These are phyloP conservation scores for Leishmania lainsoni DNA, from an alignment of 208 protist species.

Conservation along the genomic window DNA sequence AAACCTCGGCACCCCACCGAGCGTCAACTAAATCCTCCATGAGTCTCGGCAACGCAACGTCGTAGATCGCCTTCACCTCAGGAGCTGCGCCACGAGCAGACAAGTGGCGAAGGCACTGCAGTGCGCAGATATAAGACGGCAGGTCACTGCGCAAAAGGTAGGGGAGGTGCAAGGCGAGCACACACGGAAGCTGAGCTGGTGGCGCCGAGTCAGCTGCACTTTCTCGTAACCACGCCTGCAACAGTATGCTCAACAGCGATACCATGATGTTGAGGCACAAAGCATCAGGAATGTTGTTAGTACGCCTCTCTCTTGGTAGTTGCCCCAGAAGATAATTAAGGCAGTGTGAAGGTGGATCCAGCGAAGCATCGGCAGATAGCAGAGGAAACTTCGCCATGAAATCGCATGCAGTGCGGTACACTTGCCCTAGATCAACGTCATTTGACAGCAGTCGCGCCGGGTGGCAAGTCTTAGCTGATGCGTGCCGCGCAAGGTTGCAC, in stretches of 20 bases:
- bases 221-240: conserved; percentile 18
- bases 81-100: background rate
- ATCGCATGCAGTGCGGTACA: background rate
- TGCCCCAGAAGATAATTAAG: background rate
- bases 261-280: conserved; percentile 5
- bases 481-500: background rate
- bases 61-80: conserved; percentile 20
- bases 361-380: conserved; percentile 4
- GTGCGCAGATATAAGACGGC: conserved; percentile 14
- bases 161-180: conserved; percentile 22
- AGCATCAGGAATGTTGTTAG: conserved; percentile 10
- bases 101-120: conserved; percentile 15
- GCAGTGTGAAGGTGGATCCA: conserved; percentile 25
- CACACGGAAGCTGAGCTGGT: conserved; percentile 25
- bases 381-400: background rate
- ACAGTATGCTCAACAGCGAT: conserved; percentile 11
- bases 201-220: background rate
- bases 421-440: background rate
- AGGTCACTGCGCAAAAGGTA: conserved; percentile 31
- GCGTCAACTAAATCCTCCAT: conserved; percentile 27
- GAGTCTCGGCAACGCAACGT: conserved; percentile 16
- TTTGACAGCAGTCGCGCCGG: background rate
- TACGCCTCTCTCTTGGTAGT: conserved; percentile 4
- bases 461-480: background rate
- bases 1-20: conserved; percentile 1